Conservation (phyloP, 2,329 filamentous ascomycete genomes). For the Akanthomyces dipterigenus region DNA sequence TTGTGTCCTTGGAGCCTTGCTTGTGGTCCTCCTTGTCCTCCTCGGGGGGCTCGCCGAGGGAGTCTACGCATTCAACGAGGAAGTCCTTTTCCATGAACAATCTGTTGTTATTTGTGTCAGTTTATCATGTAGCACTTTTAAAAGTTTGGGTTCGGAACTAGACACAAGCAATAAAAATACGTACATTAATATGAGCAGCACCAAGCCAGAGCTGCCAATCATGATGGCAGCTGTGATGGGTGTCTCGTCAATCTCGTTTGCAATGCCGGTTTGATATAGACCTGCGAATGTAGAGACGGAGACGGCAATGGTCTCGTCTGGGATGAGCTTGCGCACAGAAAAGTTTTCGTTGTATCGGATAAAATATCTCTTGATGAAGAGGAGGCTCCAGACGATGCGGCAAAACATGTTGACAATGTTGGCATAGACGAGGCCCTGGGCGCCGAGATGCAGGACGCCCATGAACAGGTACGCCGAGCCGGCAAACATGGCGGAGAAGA, state of each 20-base stretch:
- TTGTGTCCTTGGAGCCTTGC: neutral
- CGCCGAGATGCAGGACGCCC: slow-evolving; percentile 61
- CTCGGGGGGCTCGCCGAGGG: slow-evolving; percentile 28
- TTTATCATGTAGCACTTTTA: neutral
- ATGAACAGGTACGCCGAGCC: slow-evolving; percentile 69
- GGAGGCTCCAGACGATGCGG: slow-evolving; percentile 72
- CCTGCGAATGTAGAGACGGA: slow-evolving; percentile 22
- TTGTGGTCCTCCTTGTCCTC: slow-evolving; percentile 17
- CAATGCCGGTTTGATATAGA: slow-evolving; percentile 21
- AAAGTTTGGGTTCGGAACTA: slow-evolving; percentile 7
- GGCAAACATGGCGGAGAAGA: slow-evolving; percentile 72
- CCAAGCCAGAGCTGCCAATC: slow-evolving; percentile 41
- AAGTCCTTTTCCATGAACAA: slow-evolving; percentile 48
- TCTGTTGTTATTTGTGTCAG: slow-evolving; percentile 28
- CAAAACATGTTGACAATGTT: slow-evolving; percentile 88
- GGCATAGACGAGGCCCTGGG: slow-evolving; percentile 73
- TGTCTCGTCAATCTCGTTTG: slow-evolving; percentile 18
- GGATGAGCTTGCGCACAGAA: slow-evolving; percentile 21
- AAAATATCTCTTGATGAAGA: slow-evolving; percentile 66
- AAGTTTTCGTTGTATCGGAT: slow-evolving; percentile 31
- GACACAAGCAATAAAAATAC: slow-evolving; percentile 28
- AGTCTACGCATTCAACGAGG: slow-evolving; percentile 43
- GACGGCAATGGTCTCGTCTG: slow-evolving; percentile 20
- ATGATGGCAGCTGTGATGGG: slow-evolving; percentile 35
- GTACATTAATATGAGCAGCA: slow-evolving; percentile 53